Base-by-base conservation (phyloP, 306 rosid genomes). In the Boehmeria nivea region DNA sequence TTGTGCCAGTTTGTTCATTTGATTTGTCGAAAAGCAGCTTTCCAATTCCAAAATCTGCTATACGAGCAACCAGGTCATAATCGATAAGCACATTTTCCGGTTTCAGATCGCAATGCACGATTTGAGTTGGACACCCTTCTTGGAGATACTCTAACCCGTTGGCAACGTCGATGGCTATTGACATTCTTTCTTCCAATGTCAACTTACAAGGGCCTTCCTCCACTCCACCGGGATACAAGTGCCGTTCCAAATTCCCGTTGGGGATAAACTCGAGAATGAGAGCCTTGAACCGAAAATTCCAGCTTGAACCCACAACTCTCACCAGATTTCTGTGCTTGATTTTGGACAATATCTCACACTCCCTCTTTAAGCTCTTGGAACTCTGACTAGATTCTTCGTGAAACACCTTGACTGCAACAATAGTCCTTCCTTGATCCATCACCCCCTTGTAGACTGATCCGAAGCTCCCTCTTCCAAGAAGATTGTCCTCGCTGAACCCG, bases 401-500 rank as follows among this genome's bases (percentile, higher is more conserved):
- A 12, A 69, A 42, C 37, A 69, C 74, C 58, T 69, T 69, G 25
- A 61, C 74, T 14, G 68, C 74, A n/a, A 69, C 23, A 0, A 12
- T 27, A 26, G 44, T 45, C 18, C 39, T 15, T 34, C 74, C 68
- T 1, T 61, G 36, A 54, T 69, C 50, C 18, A 69, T 2, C n/a
- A 34, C 28, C 21, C 63, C 74, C 43, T 46, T 69, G 49, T 69
- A 69, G 63, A 69, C 68, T 27, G 63, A 54, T 46, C 74, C 74
- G 3, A 61, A 69, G 45, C 54, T 54, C 43, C 68, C 74, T 34
- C 31, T 27, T n/a, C 74, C 74, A 6, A 69, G 36, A 6, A 69
- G 68, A 61, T 38, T 14, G 9, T 56, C 68, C 37, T 69, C 68
- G 47, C 8, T 54, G 63, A 69, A 69, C 27, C 34, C 51, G 13